phyloP scores from a whole-genome alignment of 108 stramenopile genomes.

The Nitzschia inconspicua region DNA sequence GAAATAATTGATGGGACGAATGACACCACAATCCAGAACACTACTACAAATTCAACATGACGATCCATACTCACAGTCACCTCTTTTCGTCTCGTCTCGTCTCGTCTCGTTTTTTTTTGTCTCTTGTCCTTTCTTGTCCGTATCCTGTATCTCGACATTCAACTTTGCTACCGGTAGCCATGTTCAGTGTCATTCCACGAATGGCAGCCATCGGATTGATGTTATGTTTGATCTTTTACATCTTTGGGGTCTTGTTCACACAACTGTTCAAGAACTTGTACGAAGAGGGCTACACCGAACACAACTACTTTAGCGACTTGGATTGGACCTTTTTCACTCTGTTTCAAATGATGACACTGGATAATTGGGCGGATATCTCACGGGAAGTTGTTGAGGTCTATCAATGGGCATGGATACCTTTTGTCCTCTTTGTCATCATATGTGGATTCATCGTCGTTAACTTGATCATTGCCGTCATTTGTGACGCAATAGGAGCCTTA shows the following conservation, averaged over 20 bases:
- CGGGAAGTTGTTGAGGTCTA: constrained; percentile 42
- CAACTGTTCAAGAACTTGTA: constrained; percentile 47
- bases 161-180: constrained; percentile 20
- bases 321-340: constrained; percentile 49
- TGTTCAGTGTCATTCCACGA: constrained; percentile 59
- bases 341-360: constrained; percentile 57
- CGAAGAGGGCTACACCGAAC: constrained; percentile 14
- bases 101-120: too few relatives aligned
- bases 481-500: constrained; percentile 63
- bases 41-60: too few relatives aligned
- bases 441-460: constrained; percentile 75
- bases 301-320: constrained; percentile 54
- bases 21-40: too few relatives aligned
- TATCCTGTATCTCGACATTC: too few relatives aligned
- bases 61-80: too few relatives aligned
- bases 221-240: constrained; percentile 49
- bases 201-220: constrained; percentile 47
- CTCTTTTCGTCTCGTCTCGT: background rate
- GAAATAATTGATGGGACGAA: too few relatives aligned
- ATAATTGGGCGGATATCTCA: constrained; percentile 47
- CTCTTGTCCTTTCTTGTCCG: too few relatives aligned
- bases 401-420: constrained; percentile 64
- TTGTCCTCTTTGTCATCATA: constrained; percentile 60
- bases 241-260: constrained; percentile 73
- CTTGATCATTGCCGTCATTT: constrained; percentile 81